Conservation (phyloP, 495 filamentous ascomycete species). For the Glutinoglossum americanum region DNA sequence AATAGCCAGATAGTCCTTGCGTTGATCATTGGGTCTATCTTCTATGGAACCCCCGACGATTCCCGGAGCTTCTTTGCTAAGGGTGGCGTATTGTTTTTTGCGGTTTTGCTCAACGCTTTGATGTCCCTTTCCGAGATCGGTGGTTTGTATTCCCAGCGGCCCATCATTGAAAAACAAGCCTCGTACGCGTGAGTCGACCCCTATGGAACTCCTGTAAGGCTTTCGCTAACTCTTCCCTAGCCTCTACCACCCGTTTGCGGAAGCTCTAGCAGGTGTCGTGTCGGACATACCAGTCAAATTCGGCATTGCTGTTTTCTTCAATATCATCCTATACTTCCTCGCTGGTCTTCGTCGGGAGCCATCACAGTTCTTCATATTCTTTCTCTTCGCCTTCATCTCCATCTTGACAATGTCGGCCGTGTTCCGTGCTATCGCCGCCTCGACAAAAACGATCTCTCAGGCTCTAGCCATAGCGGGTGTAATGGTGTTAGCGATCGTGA, state of each 20-base stretch:
- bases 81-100: slow-evolving; percentile 48
- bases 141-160: slow-evolving; percentile 42
- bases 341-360: slow-evolving; percentile 39
- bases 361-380: slow-evolving; percentile 66
- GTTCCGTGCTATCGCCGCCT: slow-evolving; percentile 50
- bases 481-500: slow-evolving; percentile 38
- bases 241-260: slow-evolving; percentile 67
- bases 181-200: slow-evolving; percentile 32
- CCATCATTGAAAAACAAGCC: slow-evolving; percentile 54
- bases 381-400: slow-evolving; percentile 33
- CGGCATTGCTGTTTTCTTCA: slow-evolving; percentile 47
- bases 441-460: slow-evolving; percentile 38
- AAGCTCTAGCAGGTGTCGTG: slow-evolving; percentile 53
- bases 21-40: slow-evolving; percentile 56
- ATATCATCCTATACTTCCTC: slow-evolving; percentile 57
- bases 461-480: slow-evolving; percentile 46
- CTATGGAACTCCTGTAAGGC: not conserved
- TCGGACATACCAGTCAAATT: slow-evolving; percentile 55
- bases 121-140: slow-evolving; percentile 60
- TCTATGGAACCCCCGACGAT: slow-evolving; percentile 46
- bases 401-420: slow-evolving; percentile 65
- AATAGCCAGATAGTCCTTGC: slow-evolving; percentile 46
- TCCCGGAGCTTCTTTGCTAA: slow-evolving; percentile 29
- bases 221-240: not conserved
- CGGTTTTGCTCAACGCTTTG: slow-evolving; percentile 61